Percentiles rank a stretch among this genome's conserved stretches.
These are phyloP conservation scores for Salix viminalis DNA, from an alignment of 345 rosid genomes.

Conservation along the genomic window DNA sequence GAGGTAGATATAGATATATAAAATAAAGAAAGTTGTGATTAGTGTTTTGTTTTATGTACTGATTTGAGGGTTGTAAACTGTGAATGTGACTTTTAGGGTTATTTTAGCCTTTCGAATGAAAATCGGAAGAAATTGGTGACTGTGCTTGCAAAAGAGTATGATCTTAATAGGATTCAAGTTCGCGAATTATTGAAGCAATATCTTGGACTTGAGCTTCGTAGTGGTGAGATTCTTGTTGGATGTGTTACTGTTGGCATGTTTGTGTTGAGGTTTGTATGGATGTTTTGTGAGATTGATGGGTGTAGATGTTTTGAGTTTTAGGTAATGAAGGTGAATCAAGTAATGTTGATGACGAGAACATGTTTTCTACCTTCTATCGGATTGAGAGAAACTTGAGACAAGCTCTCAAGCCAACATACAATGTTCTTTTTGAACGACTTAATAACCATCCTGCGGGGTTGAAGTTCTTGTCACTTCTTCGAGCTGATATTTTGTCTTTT, in stretches of 20 bases:
- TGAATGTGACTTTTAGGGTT: slow-evolving; percentile 49
- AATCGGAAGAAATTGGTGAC: slow-evolving; percentile 55
- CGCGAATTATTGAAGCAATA: slow-evolving; percentile 78
- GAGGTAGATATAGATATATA: slow-evolving; percentile 40
- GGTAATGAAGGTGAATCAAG: slow-evolving; percentile 37
- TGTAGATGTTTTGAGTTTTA: slow-evolving; percentile 21
- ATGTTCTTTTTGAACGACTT: slow-evolving; percentile 74
- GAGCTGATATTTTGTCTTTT: slow-evolving; percentile 70
- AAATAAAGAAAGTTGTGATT: not conserved
- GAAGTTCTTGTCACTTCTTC: slow-evolving; percentile 66
- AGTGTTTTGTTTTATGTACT: not conserved
- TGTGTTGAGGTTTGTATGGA: not conserved
- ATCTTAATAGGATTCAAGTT: slow-evolving; percentile 63
- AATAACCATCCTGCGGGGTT: slow-evolving; percentile 84
- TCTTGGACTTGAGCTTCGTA: slow-evolving; percentile 64
- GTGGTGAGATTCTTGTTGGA: slow-evolving; percentile 23
- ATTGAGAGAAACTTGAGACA: slow-evolving; percentile 77
- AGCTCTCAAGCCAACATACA: slow-evolving; percentile 72
- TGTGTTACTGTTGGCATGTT: not conserved
- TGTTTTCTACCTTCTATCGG: slow-evolving; percentile 60
- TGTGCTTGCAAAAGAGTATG: slow-evolving; percentile 70
- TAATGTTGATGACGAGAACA: slow-evolving; percentile 42
- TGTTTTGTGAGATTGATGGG: not conserved
- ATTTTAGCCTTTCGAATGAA: slow-evolving; percentile 52
- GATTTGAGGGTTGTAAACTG: not conserved